phyloP scores from a whole-genome alignment of 805 yeast species.

The Debaryomyces maramus region DNA sequence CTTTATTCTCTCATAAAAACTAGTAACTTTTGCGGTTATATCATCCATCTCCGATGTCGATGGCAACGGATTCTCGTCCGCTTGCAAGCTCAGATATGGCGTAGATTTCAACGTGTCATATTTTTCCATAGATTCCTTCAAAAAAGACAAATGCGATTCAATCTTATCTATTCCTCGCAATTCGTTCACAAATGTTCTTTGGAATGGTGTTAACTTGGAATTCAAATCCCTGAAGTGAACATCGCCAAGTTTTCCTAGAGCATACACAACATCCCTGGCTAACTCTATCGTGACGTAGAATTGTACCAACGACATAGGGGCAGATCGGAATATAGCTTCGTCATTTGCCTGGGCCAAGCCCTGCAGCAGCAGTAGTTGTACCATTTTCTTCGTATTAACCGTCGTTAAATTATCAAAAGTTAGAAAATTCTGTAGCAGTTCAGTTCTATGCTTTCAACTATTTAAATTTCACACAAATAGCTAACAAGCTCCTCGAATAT shows the following conservation, averaged over 20 bases:
- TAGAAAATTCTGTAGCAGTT: too few species aligned
- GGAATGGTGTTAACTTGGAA: constrained; percentile 44
- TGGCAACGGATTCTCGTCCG: constrained; percentile 57
- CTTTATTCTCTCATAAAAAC: constrained; percentile 30
- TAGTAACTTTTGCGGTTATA: constrained; percentile 23
- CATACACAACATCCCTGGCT: constrained; percentile 42
- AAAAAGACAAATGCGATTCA: constrained; percentile 28
- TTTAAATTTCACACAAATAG: too few species aligned
- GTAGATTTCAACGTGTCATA: constrained; percentile 28
- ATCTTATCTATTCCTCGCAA: constrained; percentile 37
- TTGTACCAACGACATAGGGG: constrained; percentile 50
- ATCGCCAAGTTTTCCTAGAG: constrained; percentile 37
- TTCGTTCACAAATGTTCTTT: constrained; percentile 45
- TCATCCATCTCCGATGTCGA: constrained; percentile 36
- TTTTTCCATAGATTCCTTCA: constrained; percentile 30
- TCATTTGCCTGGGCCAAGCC: constrained; percentile 2
- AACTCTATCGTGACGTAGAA: constrained; percentile 48
- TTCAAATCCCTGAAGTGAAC: constrained; percentile 53
- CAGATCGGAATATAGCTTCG: constrained; percentile 47
- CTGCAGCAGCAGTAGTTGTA: background rate
- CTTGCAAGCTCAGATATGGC: constrained; percentile 30
- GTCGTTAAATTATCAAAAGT: too few species aligned
- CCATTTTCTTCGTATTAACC: too few species aligned
- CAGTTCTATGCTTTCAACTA: too few species aligned
- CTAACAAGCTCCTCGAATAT: too few species aligned